Base-by-base conservation (phyloP, 768 basidiomycete species). In the Collybia nuda region DNA sequence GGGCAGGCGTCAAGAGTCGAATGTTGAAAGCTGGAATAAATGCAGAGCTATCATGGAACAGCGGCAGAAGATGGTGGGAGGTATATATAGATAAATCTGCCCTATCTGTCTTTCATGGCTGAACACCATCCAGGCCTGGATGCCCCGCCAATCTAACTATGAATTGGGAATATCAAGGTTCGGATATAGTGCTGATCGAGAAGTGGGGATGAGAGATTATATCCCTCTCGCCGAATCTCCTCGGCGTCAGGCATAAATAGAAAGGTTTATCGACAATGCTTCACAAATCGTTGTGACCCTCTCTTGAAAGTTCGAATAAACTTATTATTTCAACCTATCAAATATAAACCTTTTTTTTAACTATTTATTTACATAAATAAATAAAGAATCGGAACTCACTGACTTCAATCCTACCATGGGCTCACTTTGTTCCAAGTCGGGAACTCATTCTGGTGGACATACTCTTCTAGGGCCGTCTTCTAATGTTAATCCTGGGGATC, bases 51-150 rank as follows among this genome's bases (percentile, higher is more conserved):
- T 74, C 84, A 17, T 89, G 87, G 86, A 70, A 75, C 48, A 68
- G 72, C 54, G 77, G 86, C 40, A 73, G 81, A 56, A 74, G 82
- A 57, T 93, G 90, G 90, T 91, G 90, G 90, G 87, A 91, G 80
- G 90, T 90, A 76, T 71, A 43, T 42, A 42, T 5, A 19, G 54
- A n/a, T 58, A 61, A 28, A 45, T 47, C 38, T 47, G 42, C 51
- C 44, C 37, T 37, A 47, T 22, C 48, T 29, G 32, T 46, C 42
- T 22, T 36, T 23, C n/a, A 40, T 18, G 11, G 29, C 41, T 46
- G 52, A n/a, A 47, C 24, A 48, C 40, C 36, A 12, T 55, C 55
- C n/a, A 82, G 80, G 73, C 79, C 37, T 82, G 79, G 80, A 65
- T 76, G 46, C 81, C 84, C 50, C 76, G 75, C 56, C 72, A 79